Evolutionary conservation across 257 asterid genomes (phyloP).

Genomic region (Pogostemon cablin): DNA sequence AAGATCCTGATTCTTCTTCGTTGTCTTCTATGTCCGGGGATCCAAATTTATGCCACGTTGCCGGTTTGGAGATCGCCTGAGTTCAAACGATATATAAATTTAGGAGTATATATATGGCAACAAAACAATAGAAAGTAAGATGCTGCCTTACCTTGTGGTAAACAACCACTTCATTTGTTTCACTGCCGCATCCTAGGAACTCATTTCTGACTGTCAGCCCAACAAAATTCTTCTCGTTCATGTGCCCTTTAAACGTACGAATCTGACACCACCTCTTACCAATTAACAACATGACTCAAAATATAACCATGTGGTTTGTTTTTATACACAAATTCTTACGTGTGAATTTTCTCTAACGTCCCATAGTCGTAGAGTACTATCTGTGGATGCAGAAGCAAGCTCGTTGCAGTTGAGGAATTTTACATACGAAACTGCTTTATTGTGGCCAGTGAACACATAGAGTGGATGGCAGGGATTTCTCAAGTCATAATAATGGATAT

Average conservation of each 20-base stretch:
- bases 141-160: slow-evolving; percentile 69
- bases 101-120: too few relatives aligned
- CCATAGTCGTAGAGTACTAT: slow-evolving; percentile 79
- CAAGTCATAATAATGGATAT: slow-evolving; percentile 75
- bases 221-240: slow-evolving; percentile 82
- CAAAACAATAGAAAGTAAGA: too few relatives aligned
- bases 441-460: slow-evolving; percentile 70
- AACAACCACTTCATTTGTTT: slow-evolving; percentile 77
- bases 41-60: slow-evolving; percentile 75
- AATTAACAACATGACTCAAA: neutral
- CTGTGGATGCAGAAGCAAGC: slow-evolving; percentile 91
- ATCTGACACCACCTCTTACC: slow-evolving; percentile 46
- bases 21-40: slow-evolving; percentile 52
- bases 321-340: slow-evolving; percentile 41
- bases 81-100: neutral
- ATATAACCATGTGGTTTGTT: too few relatives aligned
- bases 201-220: slow-evolving; percentile 70
- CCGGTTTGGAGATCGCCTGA: slow-evolving; percentile 85
- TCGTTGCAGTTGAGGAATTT: slow-evolving; percentile 71
- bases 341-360: slow-evolving; percentile 66
- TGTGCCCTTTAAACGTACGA: slow-evolving; percentile 75
- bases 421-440: slow-evolving; percentile 78
- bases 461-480: slow-evolving; percentile 68
- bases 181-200: slow-evolving; percentile 86
- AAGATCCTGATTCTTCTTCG: slow-evolving; percentile 64